These are phyloP conservation scores for Eucalyptus cloeziana DNA, from an alignment of 345 rosid species.

Conservation along the genomic window DNA sequence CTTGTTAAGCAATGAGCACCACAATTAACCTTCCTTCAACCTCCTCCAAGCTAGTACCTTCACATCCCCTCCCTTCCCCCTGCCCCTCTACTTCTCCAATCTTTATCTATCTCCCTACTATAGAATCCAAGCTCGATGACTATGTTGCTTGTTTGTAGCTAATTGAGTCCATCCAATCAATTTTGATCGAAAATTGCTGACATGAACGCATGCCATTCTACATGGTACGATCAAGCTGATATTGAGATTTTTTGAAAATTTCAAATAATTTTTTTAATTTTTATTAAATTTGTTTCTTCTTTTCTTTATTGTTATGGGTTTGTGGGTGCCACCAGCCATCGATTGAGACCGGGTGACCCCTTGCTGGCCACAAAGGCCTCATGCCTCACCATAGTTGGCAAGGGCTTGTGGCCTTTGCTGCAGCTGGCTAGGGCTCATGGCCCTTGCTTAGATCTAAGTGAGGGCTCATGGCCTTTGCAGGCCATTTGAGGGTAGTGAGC, in stretches of 20 bases:
- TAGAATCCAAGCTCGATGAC: background rate
- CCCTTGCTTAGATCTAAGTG: too few species aligned
- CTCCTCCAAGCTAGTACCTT: background rate
- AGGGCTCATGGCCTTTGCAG: too few species aligned
- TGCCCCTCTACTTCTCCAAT: background rate
- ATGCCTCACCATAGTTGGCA: background rate
- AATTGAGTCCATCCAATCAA: background rate
- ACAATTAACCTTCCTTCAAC: background rate
- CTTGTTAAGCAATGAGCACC: background rate
- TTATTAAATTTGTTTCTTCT: too few species aligned
- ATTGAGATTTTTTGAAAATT: too few species aligned
- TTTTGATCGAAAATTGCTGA: rapidly evolving
- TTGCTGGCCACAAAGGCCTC: background rate
- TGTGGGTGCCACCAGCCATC: rapidly evolving
- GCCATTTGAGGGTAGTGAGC: background rate
- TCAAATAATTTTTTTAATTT: too few species aligned
- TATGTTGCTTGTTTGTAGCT: background rate
- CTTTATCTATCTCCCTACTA: background rate
- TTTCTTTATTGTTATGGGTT: background rate
- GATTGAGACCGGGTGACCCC: background rate
- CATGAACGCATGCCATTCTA: rapidly evolving
- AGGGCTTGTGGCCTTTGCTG: rapidly evolving
- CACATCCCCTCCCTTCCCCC: background rate
- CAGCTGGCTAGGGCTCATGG: rapidly evolving
- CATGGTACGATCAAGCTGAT: rapidly evolving